Evolutionary conservation across 129 eudicot genomes (phyloP).

Genomic region (Artemisia argyi): DNA sequence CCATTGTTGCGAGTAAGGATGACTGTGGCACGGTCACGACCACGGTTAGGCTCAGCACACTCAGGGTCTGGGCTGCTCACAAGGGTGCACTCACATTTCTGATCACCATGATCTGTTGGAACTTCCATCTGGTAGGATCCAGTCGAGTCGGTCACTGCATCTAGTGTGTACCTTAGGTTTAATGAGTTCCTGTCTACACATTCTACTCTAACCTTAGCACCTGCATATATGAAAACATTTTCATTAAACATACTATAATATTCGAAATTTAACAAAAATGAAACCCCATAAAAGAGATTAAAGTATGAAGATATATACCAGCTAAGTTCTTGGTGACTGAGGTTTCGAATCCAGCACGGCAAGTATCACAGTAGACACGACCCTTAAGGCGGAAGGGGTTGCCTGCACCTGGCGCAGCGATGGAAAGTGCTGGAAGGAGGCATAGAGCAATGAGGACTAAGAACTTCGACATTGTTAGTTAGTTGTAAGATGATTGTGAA

Average conservation of each 20-base stretch:
- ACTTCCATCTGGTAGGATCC: conserved; percentile 52
- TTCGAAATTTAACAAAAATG: too few relatives aligned
- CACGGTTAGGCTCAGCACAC: conserved; percentile 38
- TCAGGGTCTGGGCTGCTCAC: conserved; percentile 50
- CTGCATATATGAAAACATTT: conserved; percentile 19
- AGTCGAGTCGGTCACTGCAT: conserved; percentile 40
- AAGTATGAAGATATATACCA: conserved; percentile 31
- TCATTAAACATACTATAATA: not conserved
- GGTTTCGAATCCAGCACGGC: conserved; percentile 80
- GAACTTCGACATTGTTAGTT: conserved; percentile 27
- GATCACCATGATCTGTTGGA: conserved; percentile 44
- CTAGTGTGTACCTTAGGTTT: conserved; percentile 31
- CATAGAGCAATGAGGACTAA: conserved; percentile 37
- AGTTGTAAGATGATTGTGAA: not conserved
- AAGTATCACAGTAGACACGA: conserved; percentile 69
- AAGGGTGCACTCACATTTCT: conserved; percentile 50
- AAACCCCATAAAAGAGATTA: too few relatives aligned
- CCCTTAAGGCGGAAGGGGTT: conserved; percentile 47
- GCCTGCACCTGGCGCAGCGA: not conserved
- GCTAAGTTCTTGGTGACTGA: conserved; percentile 43
- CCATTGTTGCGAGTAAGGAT: conserved; percentile 63
- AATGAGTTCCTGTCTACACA: conserved; percentile 40
- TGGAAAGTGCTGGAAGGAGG: conserved; percentile 37
- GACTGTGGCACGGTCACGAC: conserved; percentile 56
- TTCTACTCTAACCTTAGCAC: conserved; percentile 61